Evolutionary conservation across 257 asterid genomes (phyloP).

Genomic region (Echites panduratus): DNA sequence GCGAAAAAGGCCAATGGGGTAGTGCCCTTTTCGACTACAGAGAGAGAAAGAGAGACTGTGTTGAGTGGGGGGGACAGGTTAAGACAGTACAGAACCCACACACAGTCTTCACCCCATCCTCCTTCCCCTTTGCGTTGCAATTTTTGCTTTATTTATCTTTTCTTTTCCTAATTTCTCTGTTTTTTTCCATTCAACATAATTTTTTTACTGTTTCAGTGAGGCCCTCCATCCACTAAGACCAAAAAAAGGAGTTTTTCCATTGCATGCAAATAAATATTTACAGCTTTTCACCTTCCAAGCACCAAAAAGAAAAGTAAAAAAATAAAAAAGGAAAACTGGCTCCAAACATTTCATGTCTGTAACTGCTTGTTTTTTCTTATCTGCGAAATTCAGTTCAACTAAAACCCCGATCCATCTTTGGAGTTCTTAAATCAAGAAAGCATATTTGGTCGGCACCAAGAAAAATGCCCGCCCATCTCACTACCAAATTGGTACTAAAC

Average conservation of each 20-base stretch:
- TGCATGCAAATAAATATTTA: conserved; percentile 35
- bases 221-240: conserved; percentile 41
- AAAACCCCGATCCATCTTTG: not conserved
- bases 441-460: conserved; percentile 3
- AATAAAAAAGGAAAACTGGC: not conserved
- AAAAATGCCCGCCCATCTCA: not conserved
- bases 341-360: not conserved
- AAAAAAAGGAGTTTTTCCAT: conserved; percentile 29
- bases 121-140: conserved; percentile 35
- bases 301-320: not conserved
- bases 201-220: conserved; percentile 18
- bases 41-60: conserved; percentile 37
- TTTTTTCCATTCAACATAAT: not conserved
- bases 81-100: conserved; percentile 94
- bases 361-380: not conserved
- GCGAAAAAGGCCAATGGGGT: conserved; percentile 61
- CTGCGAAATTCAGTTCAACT: not conserved
- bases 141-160: conserved; percentile 28
- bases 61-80: conserved; percentile 95
- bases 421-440: not conserved
- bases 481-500: not conserved
- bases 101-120: conserved; percentile 7
- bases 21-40: conserved; percentile 63
- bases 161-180: conserved; percentile 15
- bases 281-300: conserved; percentile 21